Evolutionary conservation across 2,329 filamentous ascomycete genomes (phyloP), one percentile per base, ranked within the genome.

Genomic region (Fragosphaeria purpurea): DNA sequence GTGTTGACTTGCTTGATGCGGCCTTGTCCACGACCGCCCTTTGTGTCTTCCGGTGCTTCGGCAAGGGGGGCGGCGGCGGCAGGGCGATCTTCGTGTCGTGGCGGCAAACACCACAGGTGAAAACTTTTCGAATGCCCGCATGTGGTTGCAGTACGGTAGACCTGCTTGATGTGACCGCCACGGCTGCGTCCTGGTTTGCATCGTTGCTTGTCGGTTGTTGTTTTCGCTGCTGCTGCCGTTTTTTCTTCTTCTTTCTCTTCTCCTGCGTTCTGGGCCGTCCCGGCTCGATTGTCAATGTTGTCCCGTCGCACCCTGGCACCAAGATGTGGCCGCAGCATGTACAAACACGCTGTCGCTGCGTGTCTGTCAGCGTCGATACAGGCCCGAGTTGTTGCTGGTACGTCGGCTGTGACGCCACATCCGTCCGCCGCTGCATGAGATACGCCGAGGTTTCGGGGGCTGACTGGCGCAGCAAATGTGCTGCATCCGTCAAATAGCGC

Each of bases 241-340:
- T 37, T 12, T 22, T 40, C 38, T 33, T 35, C 11, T 22, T 56
- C 50, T 48, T 58, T 35, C 31, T 53, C 48, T 53, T 65, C 71
- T 53, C 56, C 50, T 60, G 65, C 7, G 59, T 58, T 1, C 61
- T 53, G 31, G 33, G 30, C 35, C 41, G 43, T 7, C 44, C 48
- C 2, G 48, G 34, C 8, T 72, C 63, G 2, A 77, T 60, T 11
- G 64, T 66, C 7, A 77, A 45, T 7, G 56, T 57, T 42, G 55
- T 57, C 11, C 67, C 69, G 3, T 65, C 67, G 7, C 71, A 70
- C 0, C 79, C 79, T 1, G 71, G 66, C 4, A 82, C 66, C 66
- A 82, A 72, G 40, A 84, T 78, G 54, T 75, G 72, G 12, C 82
- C 81, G 59, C 82, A 86, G 47, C 72, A 72, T 46, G 67, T 70